phyloP scores from a whole-genome alignment of 306 rosid species.

The Fragaria nilgerrensis region DNA sequence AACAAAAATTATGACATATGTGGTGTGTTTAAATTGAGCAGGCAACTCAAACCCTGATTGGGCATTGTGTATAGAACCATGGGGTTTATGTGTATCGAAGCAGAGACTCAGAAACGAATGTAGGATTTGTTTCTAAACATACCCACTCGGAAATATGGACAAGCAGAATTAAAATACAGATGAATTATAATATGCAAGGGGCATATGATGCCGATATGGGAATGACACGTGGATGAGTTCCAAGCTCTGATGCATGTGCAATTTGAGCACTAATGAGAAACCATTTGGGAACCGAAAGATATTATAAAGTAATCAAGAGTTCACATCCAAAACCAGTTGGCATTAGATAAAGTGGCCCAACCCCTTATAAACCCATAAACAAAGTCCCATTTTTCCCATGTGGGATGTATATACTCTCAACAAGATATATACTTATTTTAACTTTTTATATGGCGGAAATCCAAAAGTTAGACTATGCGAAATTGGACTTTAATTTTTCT shows the following conservation, averaged over 20 bases:
- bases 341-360: too few species aligned
- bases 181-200: background rate
- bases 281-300: background rate
- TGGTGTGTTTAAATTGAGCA: background rate
- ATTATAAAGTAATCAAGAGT: too few species aligned
- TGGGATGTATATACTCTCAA: too few species aligned
- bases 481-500: too few species aligned
- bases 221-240: background rate
- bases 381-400: too few species aligned
- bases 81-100: background rate
- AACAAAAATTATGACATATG: background rate
- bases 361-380: too few species aligned
- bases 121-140: background rate
- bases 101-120: background rate
- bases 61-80: background rate
- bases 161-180: background rate
- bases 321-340: too few species aligned
- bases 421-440: background rate
- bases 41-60: background rate
- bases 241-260: background rate
- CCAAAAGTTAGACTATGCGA: background rate
- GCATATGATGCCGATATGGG: background rate
- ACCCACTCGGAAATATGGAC: background rate
- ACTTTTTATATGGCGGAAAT: background rate
- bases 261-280: background rate